phyloP scores from a whole-genome alignment of 2,329 filamentous ascomycete species.

The Colletotrichum sp. region DNA sequence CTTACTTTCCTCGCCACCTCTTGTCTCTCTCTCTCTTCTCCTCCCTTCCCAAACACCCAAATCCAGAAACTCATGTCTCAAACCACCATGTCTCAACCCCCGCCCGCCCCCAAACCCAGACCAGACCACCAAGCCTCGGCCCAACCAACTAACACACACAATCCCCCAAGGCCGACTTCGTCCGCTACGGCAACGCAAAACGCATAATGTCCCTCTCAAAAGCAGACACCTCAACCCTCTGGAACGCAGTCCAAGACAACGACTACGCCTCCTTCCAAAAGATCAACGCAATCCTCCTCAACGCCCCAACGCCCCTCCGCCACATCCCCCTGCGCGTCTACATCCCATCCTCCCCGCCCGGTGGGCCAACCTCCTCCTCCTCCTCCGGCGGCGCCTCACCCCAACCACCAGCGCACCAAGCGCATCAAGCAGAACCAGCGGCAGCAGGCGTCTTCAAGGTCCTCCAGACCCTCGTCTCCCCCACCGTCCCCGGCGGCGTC shows the following conservation, averaged over 20 bases:
- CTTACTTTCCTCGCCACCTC: neutral
- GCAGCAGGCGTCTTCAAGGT: conserved; percentile 65
- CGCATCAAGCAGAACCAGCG: neutral
- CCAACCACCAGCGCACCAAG: conserved; percentile 27
- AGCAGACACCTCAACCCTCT: conserved; percentile 81
- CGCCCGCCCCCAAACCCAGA: neutral
- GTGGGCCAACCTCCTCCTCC: conserved; percentile 5
- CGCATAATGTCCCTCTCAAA: conserved; percentile 89
- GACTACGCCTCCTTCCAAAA: conserved; percentile 75
- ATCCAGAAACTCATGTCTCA: neutral
- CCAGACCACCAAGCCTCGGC: neutral
- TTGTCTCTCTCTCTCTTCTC: neutral
- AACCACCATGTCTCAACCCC: neutral
- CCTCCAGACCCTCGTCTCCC: conserved; percentile 76
- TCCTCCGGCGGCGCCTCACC: neutral
- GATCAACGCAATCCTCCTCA: conserved; percentile 79
- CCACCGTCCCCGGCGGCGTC: conserved; percentile 39
- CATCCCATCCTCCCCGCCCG: conserved; percentile 67
- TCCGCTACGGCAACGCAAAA: conserved; percentile 86
- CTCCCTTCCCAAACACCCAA: neutral
- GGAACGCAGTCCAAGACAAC: conserved; percentile 80
- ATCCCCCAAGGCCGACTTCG: conserved; percentile 69
- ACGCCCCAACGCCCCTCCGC: conserved; percentile 74
- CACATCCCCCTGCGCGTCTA: conserved; percentile 91
- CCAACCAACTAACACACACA: neutral